These are phyloP conservation scores for Xylaria digitata DNA, from an alignment of 2,329 filamentous ascomycete genomes.

Conservation along the genomic window DNA sequence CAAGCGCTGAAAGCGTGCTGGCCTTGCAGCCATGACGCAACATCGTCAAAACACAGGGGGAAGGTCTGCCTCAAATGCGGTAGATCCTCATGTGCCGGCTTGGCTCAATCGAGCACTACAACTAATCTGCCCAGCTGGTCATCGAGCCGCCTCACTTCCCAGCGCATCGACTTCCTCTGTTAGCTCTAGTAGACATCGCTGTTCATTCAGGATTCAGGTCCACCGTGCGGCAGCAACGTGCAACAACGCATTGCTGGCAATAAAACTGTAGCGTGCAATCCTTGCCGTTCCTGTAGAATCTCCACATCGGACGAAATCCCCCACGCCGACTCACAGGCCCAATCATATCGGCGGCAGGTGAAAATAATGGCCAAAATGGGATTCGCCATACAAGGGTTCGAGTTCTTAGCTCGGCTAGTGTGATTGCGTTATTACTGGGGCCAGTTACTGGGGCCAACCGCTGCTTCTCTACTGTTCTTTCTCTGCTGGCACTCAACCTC, in stretches of 20 bases:
- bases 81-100: conserved; percentile 40
- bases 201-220: background rate
- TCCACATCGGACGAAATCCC: conserved; percentile 30
- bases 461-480: background rate
- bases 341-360: conserved; percentile 42
- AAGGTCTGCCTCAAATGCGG: conserved; percentile 21
- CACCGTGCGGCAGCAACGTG: conserved; percentile 32
- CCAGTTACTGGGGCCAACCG: conserved; percentile 28
- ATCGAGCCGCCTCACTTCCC: conserved; percentile 18
- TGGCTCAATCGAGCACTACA: conserved; percentile 27
- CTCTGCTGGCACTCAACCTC: background rate
- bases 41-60: conserved; percentile 10
- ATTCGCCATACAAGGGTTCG: conserved; percentile 42
- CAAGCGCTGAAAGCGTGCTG: background rate
- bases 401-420: conserved; percentile 34
- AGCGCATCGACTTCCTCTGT: conserved; percentile 10
- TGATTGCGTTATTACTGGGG: conserved; percentile 43
- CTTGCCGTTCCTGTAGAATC: conserved; percentile 25
- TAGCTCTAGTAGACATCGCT: background rate
- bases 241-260: conserved; percentile 25
- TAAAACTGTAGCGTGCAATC: conserved; percentile 14
- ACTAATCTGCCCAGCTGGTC: conserved; percentile 16
- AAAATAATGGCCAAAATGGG: conserved; percentile 43
- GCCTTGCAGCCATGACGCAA: conserved; percentile 5
- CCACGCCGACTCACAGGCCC: conserved; percentile 27